A percentile compares a stretch with the other conserved stretches of the same genome.
phyloP scores from a whole-genome alignment of 139 green algal species.

The Edaphochlamys debaryana region DNA sequence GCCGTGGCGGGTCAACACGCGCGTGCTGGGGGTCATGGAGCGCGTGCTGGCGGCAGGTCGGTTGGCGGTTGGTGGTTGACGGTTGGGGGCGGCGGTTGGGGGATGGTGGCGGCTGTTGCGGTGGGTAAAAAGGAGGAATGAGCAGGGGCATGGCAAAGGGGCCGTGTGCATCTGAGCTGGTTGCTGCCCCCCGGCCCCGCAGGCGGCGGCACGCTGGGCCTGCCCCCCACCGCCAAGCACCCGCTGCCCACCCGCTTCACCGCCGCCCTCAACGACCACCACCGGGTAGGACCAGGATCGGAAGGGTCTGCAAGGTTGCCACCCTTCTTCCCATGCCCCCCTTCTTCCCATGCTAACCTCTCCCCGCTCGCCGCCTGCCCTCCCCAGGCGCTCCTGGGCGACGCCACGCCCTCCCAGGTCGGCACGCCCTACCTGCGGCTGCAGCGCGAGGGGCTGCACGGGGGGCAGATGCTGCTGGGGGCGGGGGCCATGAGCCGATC shows the following conservation, averaged over 20 bases:
- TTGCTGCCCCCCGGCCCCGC: no score
- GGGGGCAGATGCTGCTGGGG: constrained; percentile 47
- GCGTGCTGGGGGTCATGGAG: constrained; percentile 65
- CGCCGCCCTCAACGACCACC: background rate
- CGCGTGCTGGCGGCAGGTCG: constrained; percentile 29
- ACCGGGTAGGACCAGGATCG: background rate
- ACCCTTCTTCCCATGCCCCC: no score
- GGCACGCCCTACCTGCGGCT: constrained; percentile 50
- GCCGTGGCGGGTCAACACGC: constrained; percentile 74
- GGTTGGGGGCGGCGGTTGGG: no score
- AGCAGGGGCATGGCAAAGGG: no score
- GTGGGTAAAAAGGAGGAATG: no score
- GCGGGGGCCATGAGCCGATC: constrained; percentile 12
- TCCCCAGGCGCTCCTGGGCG: background rate
- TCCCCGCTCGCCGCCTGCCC: no score
- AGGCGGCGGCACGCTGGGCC: constrained; percentile 23
- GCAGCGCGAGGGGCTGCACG: constrained; percentile 32
- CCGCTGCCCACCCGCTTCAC: background rate
- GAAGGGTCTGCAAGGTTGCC: no score
- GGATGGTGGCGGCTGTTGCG: no score
- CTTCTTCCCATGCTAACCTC: no score
- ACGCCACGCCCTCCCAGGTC: constrained; percentile 12
- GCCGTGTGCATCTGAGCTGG: no score
- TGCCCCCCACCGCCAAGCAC: background rate
- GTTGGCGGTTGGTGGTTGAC: no score